A percentile compares a stretch with the other conserved stretches of the same genome.
Conservation (phyloP, 1,284 basidiomycete genomes). For the Cryptococcus sp. region DNA sequence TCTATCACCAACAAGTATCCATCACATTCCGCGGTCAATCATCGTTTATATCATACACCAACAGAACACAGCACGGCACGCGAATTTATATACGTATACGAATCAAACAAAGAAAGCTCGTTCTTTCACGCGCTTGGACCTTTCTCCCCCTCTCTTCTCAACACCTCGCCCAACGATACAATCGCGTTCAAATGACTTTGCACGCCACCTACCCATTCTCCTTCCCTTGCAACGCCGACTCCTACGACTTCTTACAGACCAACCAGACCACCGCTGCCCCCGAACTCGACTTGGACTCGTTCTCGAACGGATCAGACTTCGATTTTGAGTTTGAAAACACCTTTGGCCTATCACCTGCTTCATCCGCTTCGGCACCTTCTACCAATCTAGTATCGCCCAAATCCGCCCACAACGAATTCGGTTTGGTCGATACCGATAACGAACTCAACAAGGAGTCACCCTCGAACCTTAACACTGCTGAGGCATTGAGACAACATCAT, state of each 20-base stretch:
- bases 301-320: constrained; percentile 19
- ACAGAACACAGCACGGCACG: too few species aligned
- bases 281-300: constrained; percentile 27
- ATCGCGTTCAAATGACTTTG: constrained; percentile 3
- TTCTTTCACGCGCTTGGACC: neutral
- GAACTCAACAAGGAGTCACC: constrained; percentile 1
- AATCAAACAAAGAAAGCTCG: neutral
- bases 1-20: too few species aligned
- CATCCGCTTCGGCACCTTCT: constrained; percentile 20
- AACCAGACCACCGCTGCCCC: too few species aligned
- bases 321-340: constrained; percentile 6
- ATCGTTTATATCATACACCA: too few species aligned
- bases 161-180: neutral
- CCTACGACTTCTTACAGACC: too few species aligned
- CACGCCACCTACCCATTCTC: constrained; percentile 5
- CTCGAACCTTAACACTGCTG: constrained; percentile 22
- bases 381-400: constrained; percentile 32
- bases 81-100: neutral
- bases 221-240: constrained; percentile 5
- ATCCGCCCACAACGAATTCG: constrained; percentile 15
- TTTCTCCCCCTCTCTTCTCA: constrained; percentile 1
- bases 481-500: constrained; percentile 40
- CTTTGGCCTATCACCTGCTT: constrained; percentile 14
- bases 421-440: neutral
- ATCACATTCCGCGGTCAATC: neutral